Evolutionary conservation across 805 yeast species (phyloP), one percentile per base, ranked within the genome.

Genomic region (Lachancea sp.): DNA sequence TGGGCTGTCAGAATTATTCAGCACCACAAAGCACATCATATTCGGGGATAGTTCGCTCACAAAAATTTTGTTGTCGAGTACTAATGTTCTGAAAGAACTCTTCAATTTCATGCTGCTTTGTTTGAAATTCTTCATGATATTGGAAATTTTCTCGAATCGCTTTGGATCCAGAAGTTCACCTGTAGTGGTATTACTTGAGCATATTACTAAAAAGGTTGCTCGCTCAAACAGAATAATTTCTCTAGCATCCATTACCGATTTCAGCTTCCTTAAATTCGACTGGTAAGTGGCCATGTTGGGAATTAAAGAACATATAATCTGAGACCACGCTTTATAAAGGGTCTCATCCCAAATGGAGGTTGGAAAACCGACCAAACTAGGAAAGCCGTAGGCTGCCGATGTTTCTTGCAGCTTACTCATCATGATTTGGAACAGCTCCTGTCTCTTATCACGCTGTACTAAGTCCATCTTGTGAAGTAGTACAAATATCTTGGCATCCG

Each of bases 271-370:
- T 45, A 92, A 68, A 56, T 85, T 83, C 43, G 75, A 75, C 60
- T 90, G 90, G 55, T 87, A 83, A 12, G 78, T 65, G 28, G 77
- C 72, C 75, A 90, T 89, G 55, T 92, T 90, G 11, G 98, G 97
- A 42, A 92, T 90, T 50, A 92, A 70, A 2, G 96, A 83, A 56
- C 97, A 89, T 25, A 92, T 97, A 45, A 92, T 90, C 36, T 80
- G 84, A 2, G 96, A 85, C 98, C 98, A 92, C 1, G 98, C 98
- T 60, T 84, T 89, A 61, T 90, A 92, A 43, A 90, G 68, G 55
- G 90, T 79, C 61, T 90, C 97, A 64, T 90, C 97, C 97, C 97
- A 90, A 42, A 90, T 90, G 1, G 96, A 85, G 0, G 97, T 92
- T 5, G 96, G 90, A 58, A 88, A 90, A 2, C 97, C 97, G 12